phyloP scores from a whole-genome alignment of 495 filamentous ascomycete species.

The Penicillium chermesinum region DNA sequence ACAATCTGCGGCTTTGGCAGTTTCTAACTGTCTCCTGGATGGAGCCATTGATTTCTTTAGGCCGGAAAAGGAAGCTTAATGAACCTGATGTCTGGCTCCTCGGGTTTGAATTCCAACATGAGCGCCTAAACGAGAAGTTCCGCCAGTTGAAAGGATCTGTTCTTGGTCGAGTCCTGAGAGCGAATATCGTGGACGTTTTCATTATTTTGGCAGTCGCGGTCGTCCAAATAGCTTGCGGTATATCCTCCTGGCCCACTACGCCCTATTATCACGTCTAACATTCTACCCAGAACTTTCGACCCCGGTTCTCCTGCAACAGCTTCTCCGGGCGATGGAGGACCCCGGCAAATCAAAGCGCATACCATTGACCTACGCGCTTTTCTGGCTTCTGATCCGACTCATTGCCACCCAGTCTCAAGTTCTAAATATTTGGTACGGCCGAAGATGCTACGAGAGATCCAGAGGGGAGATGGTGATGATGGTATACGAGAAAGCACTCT shows the following conservation, averaged over 20 bases:
- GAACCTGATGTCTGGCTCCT: conserved; percentile 76
- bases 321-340: conserved; percentile 63
- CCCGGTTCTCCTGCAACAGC: conserved; percentile 65
- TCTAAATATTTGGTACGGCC: conserved; percentile 66
- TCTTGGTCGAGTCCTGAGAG: conserved; percentile 57
- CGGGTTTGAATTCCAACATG: conserved; percentile 71
- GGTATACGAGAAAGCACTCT: conserved; percentile 78
- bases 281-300: conserved; percentile 43
- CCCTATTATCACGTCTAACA: neutral
- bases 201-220: conserved; percentile 58
- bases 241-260: neutral
- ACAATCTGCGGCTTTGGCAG: conserved; percentile 72
- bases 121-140: conserved; percentile 63
- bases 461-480: conserved; percentile 84
- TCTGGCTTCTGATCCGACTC: conserved; percentile 56
- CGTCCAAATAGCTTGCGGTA: conserved; percentile 56
- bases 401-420: conserved; percentile 61
- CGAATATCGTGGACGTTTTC: conserved; percentile 70
- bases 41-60: conserved; percentile 61
- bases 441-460: conserved; percentile 72
- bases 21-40: conserved; percentile 83
- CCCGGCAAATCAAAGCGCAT: conserved; percentile 41
- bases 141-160: conserved; percentile 68
- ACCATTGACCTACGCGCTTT: conserved; percentile 59
- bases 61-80: conserved; percentile 57